These are phyloP conservation scores for Colletotrichum theobromicola DNA, from an alignment of 2,329 filamentous ascomycete genomes.

Conservation along the genomic window DNA sequence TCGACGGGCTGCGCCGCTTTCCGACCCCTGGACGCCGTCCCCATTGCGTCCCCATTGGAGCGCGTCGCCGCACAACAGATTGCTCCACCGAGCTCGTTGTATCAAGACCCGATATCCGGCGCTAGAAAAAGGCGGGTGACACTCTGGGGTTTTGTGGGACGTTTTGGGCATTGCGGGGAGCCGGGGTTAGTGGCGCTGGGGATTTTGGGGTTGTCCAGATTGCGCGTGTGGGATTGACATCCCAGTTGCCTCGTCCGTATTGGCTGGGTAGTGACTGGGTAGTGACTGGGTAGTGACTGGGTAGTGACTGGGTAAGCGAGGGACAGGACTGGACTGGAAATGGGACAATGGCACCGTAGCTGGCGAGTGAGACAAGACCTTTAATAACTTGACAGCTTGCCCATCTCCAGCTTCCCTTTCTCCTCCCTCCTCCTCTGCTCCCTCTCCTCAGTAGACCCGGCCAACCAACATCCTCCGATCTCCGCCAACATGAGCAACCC, in stretches of 20 bases:
- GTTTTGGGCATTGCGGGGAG: slow-evolving; percentile 6
- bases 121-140: not conserved
- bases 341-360: no score
- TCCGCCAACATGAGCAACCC: not conserved
- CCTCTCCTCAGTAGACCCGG: not conserved
- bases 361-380: not conserved
- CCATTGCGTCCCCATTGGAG: slow-evolving; percentile 17
- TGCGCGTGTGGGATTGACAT: not conserved
- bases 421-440: not conserved
- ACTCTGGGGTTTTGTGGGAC: slow-evolving; percentile 13
- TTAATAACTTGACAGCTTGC: slow-evolving; percentile 6
- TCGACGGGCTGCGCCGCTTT: not conserved
- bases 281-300: not conserved
- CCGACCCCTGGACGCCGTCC: not conserved
- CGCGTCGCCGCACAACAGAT: slow-evolving; percentile 1
- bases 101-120: slow-evolving; percentile 8
- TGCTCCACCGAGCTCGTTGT: not conserved
- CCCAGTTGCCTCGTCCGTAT: not conserved
- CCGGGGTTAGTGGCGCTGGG: not conserved
- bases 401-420: not conserved
- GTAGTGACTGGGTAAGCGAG: not conserved
- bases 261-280: not conserved
- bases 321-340: not conserved
- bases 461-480: not conserved
- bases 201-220: not conserved